Conservation (phyloP, 441 rosid genomes). For the Lepidium campestre region DNA sequence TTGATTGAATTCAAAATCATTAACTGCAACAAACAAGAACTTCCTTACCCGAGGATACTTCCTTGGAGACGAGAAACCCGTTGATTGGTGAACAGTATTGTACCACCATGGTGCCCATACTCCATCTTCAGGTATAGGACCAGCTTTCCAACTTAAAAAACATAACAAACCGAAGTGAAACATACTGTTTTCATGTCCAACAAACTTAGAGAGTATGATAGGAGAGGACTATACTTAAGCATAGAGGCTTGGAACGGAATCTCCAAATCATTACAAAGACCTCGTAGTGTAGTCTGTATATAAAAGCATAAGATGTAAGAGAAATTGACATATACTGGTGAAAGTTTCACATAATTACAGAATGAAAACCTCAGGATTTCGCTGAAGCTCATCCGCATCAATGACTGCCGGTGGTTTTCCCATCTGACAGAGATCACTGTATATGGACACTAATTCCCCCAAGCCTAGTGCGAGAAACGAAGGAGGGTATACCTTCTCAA, state of each 20-base stretch:
- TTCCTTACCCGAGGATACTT: constrained; percentile 35
- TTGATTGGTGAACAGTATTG: constrained; percentile 49
- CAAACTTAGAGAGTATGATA: not conserved
- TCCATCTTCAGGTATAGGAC: constrained; percentile 73
- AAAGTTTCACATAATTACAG: not conserved
- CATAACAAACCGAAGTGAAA: not conserved
- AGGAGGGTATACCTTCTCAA: constrained; percentile 57
- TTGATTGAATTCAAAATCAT: not conserved
- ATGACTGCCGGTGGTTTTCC: constrained; percentile 67
- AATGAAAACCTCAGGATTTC: constrained; percentile 71
- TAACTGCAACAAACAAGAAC: not conserved
- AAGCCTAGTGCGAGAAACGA: constrained; percentile 74
- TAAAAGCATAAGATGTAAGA: not conserved
- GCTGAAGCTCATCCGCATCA: constrained; percentile 67
- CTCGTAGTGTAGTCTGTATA: constrained; percentile 51
- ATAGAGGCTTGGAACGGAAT: constrained; percentile 76
- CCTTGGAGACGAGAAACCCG: constrained; percentile 41
- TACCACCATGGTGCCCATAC: constrained; percentile 91
- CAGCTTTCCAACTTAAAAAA: constrained; percentile 55
- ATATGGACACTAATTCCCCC: constrained; percentile 63
- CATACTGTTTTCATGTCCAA: not conserved
- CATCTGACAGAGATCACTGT: constrained; percentile 59
- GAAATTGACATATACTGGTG: not conserved
- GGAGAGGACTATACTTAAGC: constrained; percentile 46
- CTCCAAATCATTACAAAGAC: constrained; percentile 73